Evolutionary conservation across 306 rosid species (phyloP).

Genomic region (Rosa chinensis): DNA sequence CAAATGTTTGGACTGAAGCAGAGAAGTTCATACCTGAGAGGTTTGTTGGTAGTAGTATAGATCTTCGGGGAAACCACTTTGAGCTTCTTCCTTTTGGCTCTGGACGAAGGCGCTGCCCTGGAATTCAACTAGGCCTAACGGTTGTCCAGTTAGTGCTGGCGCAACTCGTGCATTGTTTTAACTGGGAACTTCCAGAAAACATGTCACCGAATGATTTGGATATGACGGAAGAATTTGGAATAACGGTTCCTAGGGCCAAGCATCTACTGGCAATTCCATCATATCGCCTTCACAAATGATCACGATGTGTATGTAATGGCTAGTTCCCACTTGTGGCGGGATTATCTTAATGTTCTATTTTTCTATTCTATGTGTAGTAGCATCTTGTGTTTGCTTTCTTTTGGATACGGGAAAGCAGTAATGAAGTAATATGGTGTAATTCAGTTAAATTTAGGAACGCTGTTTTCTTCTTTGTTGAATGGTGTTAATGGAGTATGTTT

Average conservation of each 20-base stretch:
- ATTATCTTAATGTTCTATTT: background rate
- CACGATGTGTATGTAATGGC: background rate
- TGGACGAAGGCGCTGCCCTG: background rate
- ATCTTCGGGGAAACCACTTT: background rate
- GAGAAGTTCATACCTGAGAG: constrained; percentile 1
- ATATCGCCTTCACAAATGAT: background rate
- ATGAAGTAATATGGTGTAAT: background rate
- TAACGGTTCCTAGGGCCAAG: background rate
- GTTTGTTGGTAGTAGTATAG: background rate
- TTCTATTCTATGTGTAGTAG: background rate
- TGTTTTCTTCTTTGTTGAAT: background rate
- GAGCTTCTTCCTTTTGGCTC: constrained; percentile 2
- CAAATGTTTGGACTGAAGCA: background rate
- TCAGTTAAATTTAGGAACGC: background rate
- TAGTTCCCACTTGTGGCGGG: background rate
- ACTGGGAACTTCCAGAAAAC: background rate
- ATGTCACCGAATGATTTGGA: background rate
- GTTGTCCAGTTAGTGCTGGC: background rate
- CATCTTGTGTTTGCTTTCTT: background rate
- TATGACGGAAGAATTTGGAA: background rate
- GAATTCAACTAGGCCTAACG: background rate
- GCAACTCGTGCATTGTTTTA: background rate
- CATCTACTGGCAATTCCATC: background rate
- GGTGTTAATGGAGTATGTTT: background rate
- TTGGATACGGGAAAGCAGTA: background rate